Evolutionary conservation across 306 rosid genomes (phyloP).

Genomic region (Malus orientalis): DNA sequence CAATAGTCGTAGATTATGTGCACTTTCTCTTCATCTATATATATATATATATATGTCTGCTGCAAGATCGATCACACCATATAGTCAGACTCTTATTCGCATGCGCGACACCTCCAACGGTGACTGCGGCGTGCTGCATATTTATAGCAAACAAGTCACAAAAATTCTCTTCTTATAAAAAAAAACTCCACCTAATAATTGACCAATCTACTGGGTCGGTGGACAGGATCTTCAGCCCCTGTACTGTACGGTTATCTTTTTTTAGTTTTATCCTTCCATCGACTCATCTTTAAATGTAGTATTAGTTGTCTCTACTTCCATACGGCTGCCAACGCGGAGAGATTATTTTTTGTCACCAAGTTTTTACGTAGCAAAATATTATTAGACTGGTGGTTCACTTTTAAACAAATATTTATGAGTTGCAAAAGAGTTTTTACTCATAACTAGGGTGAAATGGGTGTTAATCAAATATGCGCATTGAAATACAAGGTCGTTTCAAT

Average conservation of each 20-base stretch:
- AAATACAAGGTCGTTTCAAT: too few species aligned
- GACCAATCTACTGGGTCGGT: constrained; percentile 9
- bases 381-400: neutral
- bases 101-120: constrained; percentile 49
- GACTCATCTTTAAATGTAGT: neutral
- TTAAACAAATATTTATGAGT: too few species aligned
- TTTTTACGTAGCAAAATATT: neutral
- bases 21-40: neutral
- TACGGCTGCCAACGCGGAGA: neutral
- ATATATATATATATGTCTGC: neutral
- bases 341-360: neutral
- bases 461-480: neutral
- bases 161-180: neutral
- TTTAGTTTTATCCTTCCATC: neutral
- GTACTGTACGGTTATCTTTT: neutral
- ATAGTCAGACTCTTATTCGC: constrained; percentile 14
- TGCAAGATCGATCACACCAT: neutral
- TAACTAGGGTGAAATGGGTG: neutral
- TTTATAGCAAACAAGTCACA: neutral
- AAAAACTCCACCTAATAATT: constrained; percentile 1
- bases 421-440: too few species aligned
- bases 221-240: constrained; percentile 25
- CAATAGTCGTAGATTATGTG: neutral
- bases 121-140: constrained; percentile 26
- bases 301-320: neutral